Conservation (phyloP, 2,329 filamentous ascomycete genomes). For the Metarhizium humberi region DNA sequence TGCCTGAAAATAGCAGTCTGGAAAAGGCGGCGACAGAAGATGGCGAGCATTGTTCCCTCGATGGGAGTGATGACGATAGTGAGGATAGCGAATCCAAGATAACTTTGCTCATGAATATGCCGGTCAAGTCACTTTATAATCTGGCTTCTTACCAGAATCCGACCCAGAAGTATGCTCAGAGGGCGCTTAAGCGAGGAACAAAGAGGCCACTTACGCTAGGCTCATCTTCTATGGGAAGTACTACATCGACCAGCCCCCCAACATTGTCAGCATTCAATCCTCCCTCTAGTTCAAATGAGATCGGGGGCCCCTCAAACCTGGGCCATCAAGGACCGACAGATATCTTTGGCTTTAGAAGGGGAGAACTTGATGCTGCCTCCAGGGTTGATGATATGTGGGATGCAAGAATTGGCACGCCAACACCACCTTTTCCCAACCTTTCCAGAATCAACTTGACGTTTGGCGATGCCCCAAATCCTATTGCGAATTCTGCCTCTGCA, state of each 20-base stretch:
- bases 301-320: background rate
- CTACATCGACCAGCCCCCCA: background rate
- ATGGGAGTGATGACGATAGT: conserved; percentile 15
- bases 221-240: conserved; percentile 1
- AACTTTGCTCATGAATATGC: conserved; percentile 24
- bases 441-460: background rate
- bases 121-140: conserved; percentile 41
- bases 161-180: conserved; percentile 41
- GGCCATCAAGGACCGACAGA: background rate
- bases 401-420: conserved; percentile 1
- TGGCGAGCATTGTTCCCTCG: conserved; percentile 9
- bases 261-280: background rate
- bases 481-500: conserved; percentile 18
- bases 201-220: conserved; percentile 11
- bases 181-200: conserved; percentile 27
- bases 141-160: conserved; percentile 48
- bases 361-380: conserved; percentile 1
- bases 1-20: conserved; percentile 4
- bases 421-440: background rate
- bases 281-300: background rate
- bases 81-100: conserved; percentile 18
- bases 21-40: conserved; percentile 10
- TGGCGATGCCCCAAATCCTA: conserved; percentile 1
- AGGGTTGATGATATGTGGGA: conserved; percentile 2
- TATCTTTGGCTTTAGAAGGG: background rate